These are phyloP conservation scores for Salix arbutifolia DNA, from an alignment of 345 rosid species.

Conservation along the genomic window DNA sequence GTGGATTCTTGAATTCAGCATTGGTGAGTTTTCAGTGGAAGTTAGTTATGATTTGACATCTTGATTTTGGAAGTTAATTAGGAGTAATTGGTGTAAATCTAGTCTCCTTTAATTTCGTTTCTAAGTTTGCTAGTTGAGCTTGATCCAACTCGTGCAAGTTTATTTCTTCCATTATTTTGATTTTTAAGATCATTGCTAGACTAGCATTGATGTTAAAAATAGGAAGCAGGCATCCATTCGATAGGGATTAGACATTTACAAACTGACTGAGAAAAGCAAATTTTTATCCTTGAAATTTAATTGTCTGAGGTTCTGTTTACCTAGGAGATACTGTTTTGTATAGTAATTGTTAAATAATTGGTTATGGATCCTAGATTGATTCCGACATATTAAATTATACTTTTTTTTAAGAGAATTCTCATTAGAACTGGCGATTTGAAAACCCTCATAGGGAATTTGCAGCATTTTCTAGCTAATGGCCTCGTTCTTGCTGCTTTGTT, in stretches of 20 bases:
- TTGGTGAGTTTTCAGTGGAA: slow-evolving; percentile 42
- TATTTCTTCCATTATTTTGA: not conserved
- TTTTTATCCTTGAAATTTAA: not conserved
- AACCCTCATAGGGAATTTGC: not conserved
- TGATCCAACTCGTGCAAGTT: not conserved
- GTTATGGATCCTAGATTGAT: not conserved
- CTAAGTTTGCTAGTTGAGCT: not conserved
- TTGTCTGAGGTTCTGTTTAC: not conserved
- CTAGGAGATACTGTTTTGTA: not conserved
- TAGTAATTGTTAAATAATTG: not conserved
- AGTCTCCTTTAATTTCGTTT: not conserved
- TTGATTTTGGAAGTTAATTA: not conserved
- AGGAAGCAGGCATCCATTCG: not conserved
- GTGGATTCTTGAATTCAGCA: slow-evolving; percentile 76
- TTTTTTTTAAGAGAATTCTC: not conserved
- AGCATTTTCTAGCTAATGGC: not conserved
- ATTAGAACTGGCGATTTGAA: not conserved
- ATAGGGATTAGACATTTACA: not conserved
- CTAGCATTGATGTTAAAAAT: not conserved
- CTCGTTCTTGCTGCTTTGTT: not conserved
- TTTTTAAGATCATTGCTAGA: not conserved
- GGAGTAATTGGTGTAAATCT: not conserved
- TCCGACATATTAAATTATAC: not conserved
- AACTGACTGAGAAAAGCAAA: not conserved
- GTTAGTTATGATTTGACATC: not conserved